A percentile compares a stretch with the other conserved stretches of the same genome.
These are phyloP conservation scores for Thalassiosira allenii DNA, from an alignment of 352 stramenopile species.

Conservation along the genomic window DNA sequence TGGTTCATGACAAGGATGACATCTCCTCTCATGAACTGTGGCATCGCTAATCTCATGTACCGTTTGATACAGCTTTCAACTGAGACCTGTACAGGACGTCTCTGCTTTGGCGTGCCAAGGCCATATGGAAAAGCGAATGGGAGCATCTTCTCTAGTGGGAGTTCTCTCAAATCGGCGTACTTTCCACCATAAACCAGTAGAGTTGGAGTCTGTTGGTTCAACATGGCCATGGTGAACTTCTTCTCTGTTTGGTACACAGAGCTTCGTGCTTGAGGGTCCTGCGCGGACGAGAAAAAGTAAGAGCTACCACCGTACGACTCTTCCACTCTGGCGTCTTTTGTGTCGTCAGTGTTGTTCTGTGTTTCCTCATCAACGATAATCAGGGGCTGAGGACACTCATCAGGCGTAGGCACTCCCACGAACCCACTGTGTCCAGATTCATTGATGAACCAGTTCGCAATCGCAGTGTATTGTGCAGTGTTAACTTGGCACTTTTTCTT, in stretches of 20 bases:
- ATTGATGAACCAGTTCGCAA: slow-evolving; percentile 27
- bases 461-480: too few species aligned
- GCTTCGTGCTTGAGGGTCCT: neutral
- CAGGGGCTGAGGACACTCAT: slow-evolving; percentile 3
- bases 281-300: neutral
- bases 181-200: slow-evolving; percentile 19
- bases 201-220: slow-evolving; percentile 8
- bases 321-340: slow-evolving; percentile 8
- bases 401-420: neutral
- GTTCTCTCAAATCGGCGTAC: slow-evolving; percentile 5
- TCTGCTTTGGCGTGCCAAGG: slow-evolving; percentile 2
- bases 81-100: neutral
- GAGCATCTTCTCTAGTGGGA: slow-evolving; percentile 15
- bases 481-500: neutral
- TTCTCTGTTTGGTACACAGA: neutral
- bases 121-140: slow-evolving; percentile 36
- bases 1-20: slow-evolving; percentile 24
- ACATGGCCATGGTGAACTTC: slow-evolving; percentile 11
- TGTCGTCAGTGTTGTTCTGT: slow-evolving; percentile 1
- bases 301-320: neutral
- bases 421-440: slow-evolving; percentile 21
- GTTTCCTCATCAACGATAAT: slow-evolving; percentile 5
- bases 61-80: neutral
- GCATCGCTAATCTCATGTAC: slow-evolving; percentile 19
- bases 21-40: slow-evolving; percentile 28